Percentiles rank a stretch among this genome's conserved stretches.
phyloP scores from a whole-genome alignment of 139 green algal genomes.

The Chlorella sorokiniana region DNA sequence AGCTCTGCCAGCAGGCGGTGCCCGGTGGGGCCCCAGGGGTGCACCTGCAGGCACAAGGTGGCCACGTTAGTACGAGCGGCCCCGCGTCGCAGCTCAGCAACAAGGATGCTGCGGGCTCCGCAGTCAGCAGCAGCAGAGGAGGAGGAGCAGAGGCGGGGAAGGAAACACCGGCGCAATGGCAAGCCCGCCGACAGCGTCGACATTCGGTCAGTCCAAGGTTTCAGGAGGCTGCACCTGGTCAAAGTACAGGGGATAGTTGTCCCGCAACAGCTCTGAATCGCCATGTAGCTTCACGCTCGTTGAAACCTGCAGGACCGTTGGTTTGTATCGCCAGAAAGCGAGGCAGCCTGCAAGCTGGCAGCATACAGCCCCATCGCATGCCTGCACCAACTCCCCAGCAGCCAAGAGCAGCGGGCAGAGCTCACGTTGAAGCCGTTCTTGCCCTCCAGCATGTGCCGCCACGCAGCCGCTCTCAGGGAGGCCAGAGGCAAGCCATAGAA shows the following conservation, averaged over 20 bases:
- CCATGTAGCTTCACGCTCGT: conserved; percentile 9
- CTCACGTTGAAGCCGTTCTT: conserved; percentile 18
- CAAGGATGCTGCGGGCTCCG: background rate
- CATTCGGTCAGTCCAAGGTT: too few relatives aligned
- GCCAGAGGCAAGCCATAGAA: conserved; percentile 15
- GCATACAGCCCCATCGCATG: background rate
- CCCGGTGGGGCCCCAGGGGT: conserved; percentile 14
- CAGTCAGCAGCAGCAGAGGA: background rate
- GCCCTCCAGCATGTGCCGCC: background rate
- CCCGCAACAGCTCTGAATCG: background rate
- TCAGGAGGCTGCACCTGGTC: background rate
- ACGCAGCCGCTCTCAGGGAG: conserved; percentile 8
- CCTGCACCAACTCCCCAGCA: background rate
- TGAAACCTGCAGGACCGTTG: background rate
- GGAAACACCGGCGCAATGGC: too few relatives aligned
- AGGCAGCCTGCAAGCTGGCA: background rate
- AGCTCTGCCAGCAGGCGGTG: conserved; percentile 20
- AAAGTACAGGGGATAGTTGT: conserved; percentile 16
- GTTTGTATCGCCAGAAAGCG: background rate
- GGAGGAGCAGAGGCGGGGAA: too few relatives aligned
- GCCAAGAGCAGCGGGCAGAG: background rate
- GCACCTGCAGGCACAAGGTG: background rate
- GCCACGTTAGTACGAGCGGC: background rate
- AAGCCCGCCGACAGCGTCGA: too few relatives aligned
- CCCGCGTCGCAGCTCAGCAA: background rate